Conservation (phyloP, 768 basidiomycete genomes). For the Floccularia luteovirens region DNA sequence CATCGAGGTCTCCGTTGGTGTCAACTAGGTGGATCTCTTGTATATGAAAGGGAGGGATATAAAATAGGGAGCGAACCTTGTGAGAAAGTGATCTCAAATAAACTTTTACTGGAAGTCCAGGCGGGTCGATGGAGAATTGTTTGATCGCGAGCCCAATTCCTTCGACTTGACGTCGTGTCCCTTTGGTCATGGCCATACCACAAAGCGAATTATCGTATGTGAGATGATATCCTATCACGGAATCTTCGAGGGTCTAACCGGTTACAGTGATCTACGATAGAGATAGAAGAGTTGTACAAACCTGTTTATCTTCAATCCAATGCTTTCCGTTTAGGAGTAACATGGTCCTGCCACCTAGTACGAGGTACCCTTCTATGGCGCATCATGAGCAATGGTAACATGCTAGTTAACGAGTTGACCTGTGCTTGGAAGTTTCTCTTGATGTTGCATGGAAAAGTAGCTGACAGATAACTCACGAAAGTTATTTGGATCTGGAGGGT, state of each 20-base stretch:
- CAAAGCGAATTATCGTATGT: slow-evolving; percentile 61
- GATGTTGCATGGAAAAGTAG: not conserved
- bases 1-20: slow-evolving; percentile 34
- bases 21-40: no score
- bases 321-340: slow-evolving; percentile 60
- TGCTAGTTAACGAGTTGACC: slow-evolving; percentile 65
- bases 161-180: slow-evolving; percentile 63
- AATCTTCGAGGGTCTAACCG: no score
- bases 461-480: slow-evolving; percentile 46
- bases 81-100: slow-evolving; percentile 71
- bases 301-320: slow-evolving; percentile 84
- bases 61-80: no score
- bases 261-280: no score
- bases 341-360: slow-evolving; percentile 62
- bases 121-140: slow-evolving; percentile 54
- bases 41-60: no score
- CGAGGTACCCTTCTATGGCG: slow-evolving; percentile 73
- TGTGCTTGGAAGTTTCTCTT: no score
- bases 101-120: slow-evolving; percentile 46
- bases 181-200: slow-evolving; percentile 85
- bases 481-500: slow-evolving; percentile 51
- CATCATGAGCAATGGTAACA: slow-evolving; percentile 83
- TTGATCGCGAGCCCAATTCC: slow-evolving; percentile 81
- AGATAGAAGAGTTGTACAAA: no score
- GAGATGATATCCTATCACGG: slow-evolving; percentile 78